Evolutionary conservation across 108 stramenopile species (phyloP), one percentile per base, ranked within the genome.

Genomic region (Pseudonitzschia multiseries): DNA sequence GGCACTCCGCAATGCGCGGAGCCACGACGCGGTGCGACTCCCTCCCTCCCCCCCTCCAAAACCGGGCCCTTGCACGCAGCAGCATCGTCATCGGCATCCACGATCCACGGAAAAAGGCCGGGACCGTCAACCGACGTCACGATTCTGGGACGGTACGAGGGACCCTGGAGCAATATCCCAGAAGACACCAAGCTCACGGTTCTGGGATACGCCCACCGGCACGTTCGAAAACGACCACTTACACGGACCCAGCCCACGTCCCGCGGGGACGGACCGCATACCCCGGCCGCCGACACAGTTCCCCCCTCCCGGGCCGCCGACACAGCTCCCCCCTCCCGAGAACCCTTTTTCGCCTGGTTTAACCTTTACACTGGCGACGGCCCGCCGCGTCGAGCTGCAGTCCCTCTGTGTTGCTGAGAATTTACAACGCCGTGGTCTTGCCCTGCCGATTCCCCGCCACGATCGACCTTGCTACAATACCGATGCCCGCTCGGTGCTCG

Each of bases 81-180:
- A 41, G 57, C 22, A 22, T 32, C n/a, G 12, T 32, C 10, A 12
- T 46, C 14, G 29, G 50, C 28, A 8, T 70, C 63, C 73, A 62
- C 33, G 79, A 83, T 67, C 79, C 79, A 12, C 46, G 82, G 41
- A 79, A 80, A 43, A 59, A 60, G 26, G 79, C 79, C 14, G n/a
- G 14, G 20, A 53, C 61, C 21, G 51, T 62, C 27, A 73, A 31
- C 69, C 44, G 82, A 83, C 57, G 65, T 73, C 21, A 83, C 82
- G 8, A 66, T 83, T 32, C 40, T 76, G 29, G 75, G 75, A 4
- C 24, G n/a, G 22, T 33, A 57, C 48, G 17, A n/a, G 22, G 62
- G 68, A 24, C 41, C 56, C 1, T 24, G 57, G 26, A 52, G 22
- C 29, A 59, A 40, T 48, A 17, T 28, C 40, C 52, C 65, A 32